Evolutionary conservation across 192 early-diverging fungal species (phyloP).

Genomic region (Rhizophagus clarus): DNA sequence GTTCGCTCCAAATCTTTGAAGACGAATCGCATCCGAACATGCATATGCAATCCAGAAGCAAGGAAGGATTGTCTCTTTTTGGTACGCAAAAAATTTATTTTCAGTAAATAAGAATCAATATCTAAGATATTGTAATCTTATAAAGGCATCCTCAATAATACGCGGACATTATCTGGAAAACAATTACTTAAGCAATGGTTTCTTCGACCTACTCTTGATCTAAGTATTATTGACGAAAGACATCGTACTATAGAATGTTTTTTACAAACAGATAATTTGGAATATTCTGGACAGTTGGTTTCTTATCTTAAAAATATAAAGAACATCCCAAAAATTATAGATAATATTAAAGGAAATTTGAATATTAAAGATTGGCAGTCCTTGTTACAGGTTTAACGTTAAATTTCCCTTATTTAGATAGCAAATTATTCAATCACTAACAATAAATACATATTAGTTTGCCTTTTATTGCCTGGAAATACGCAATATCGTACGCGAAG

Average conservation of each 20-base stretch:
- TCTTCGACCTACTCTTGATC: conserved; percentile 57
- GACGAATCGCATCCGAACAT: conserved; percentile 81
- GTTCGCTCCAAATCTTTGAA: conserved; percentile 81
- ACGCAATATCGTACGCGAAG: conserved; percentile 35
- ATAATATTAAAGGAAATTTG: conserved; percentile 48
- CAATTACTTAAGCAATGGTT: conserved; percentile 69
- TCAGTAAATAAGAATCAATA: neutral
- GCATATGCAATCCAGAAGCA: conserved; percentile 60
- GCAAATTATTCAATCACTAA: neutral
- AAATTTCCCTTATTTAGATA: neutral
- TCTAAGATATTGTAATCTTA: neutral
- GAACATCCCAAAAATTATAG: conserved; percentile 50
- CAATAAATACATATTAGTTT: conserved; percentile 45
- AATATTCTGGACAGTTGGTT: conserved; percentile 44
- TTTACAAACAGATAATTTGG: conserved; percentile 42
- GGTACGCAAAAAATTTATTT: conserved; percentile 43
- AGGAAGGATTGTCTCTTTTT: conserved; percentile 76
- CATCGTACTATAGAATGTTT: conserved; percentile 63
- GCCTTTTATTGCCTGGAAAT: conserved; percentile 60
- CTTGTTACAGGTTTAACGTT: conserved; percentile 53
- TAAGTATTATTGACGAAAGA: conserved; percentile 48
- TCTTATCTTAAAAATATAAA: conserved; percentile 49
- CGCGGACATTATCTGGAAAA: conserved; percentile 59
- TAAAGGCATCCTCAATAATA: conserved; percentile 65
- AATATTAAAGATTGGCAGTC: conserved; percentile 62